Evolutionary conservation across 2,329 filamentous ascomycete genomes (phyloP).

Genomic region (Cercospora zeae-maydis): DNA sequence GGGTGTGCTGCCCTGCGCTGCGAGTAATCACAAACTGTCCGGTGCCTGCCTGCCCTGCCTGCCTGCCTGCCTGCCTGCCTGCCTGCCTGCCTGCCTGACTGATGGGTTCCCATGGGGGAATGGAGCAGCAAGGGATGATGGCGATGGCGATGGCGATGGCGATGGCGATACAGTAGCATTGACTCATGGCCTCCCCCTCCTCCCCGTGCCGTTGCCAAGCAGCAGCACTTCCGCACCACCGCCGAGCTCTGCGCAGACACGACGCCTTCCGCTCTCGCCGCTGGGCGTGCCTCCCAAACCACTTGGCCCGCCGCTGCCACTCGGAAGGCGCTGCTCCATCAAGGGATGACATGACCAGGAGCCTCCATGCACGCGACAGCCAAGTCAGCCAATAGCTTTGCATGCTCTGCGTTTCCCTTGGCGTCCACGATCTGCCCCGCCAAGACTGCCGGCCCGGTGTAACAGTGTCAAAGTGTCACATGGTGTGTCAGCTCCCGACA

Average conservation of each 20-base stretch:
- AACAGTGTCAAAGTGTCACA: neutral
- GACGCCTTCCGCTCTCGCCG: neutral
- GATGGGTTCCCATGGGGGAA: no score
- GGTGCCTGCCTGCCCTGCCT: no score
- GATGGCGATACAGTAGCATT: no score
- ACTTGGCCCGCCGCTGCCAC: neutral
- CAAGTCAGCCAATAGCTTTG: slow-evolving; percentile 3
- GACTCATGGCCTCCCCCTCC: no score
- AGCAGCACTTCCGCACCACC: neutral
- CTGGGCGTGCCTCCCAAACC: neutral
- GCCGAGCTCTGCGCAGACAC: neutral
- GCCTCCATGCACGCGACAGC: neutral
- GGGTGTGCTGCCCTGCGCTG: no score
- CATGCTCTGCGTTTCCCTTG: neutral
- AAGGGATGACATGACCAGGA: neutral
- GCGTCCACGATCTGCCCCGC: neutral
- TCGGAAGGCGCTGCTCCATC: neutral
- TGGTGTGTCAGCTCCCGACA: neutral
- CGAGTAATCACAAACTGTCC: no score
- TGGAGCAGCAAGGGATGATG: no score
- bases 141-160: no score
- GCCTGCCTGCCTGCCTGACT: no score
- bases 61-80: no score
- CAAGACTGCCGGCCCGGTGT: no score
- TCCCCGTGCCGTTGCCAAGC: no score